Evolutionary conservation across 1,284 basidiomycete genomes (phyloP).

Genomic region (Moesziomyces sp.): DNA sequence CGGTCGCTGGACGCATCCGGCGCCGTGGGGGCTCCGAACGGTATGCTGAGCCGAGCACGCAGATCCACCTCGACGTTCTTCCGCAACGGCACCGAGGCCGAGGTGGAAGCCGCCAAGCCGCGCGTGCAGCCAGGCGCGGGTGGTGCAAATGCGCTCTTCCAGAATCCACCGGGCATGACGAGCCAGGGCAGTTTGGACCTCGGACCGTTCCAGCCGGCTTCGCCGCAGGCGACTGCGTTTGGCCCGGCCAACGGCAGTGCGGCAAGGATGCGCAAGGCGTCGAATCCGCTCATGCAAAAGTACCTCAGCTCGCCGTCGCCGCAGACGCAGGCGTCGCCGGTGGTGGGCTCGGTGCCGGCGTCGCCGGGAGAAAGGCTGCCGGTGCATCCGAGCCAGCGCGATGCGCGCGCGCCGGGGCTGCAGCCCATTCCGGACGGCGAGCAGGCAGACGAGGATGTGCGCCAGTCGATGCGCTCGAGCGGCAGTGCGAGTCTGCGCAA

Average conservation of each 20-base stretch:
- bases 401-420: conserved; percentile 15
- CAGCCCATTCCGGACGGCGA: conserved; percentile 33
- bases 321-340: conserved; percentile 32
- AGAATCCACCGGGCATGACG: conserved; percentile 51
- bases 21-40: conserved; percentile 7
- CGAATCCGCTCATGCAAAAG: conserved; percentile 42
- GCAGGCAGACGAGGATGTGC: conserved; percentile 10
- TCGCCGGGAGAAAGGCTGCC: conserved; percentile 8
- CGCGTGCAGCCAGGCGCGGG: conserved; percentile 12
- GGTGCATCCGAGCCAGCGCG: conserved; percentile 6
- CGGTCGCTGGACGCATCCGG: conserved; percentile 41
- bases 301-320: conserved; percentile 45
- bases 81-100: conserved; percentile 25
- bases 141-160: conserved; percentile 33
- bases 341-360: neutral
- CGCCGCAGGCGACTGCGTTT: conserved; percentile 19
- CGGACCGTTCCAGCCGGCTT: conserved; percentile 57
- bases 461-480: conserved; percentile 20
- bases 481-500: conserved; percentile 27
- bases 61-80: conserved; percentile 49
- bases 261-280: conserved; percentile 23
- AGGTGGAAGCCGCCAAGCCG: conserved; percentile 5
- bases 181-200: conserved; percentile 59
- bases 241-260: conserved; percentile 13
- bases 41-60: conserved; percentile 40